Evolutionary conservation across 257 asterid genomes (phyloP).

Genomic region (Sherardia arvensis): DNA sequence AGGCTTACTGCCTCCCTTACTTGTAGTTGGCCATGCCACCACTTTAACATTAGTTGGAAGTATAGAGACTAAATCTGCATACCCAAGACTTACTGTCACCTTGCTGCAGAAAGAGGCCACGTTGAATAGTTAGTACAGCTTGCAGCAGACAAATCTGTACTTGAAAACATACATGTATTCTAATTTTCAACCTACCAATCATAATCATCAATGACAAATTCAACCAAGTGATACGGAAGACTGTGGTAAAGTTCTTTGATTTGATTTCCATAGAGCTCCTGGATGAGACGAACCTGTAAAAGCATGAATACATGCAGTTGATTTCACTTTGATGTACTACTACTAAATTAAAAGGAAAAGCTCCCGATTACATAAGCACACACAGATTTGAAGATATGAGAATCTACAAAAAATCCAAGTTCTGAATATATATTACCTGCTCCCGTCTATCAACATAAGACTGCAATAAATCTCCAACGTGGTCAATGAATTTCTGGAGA

Average conservation of each 20-base stretch:
- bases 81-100: conserved; percentile 73
- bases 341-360: not conserved
- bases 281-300: conserved; percentile 81
- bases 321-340: not conserved
- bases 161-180: not conserved
- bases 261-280: conserved; percentile 97
- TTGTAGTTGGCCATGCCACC: conserved; percentile 66
- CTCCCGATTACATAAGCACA: not conserved
- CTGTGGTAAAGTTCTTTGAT: conserved; percentile 81
- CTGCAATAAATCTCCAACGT: conserved; percentile 84
- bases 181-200: conserved; percentile 57
- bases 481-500: conserved; percentile 89
- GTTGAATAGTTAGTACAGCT: not conserved
- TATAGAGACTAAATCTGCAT: conserved; percentile 57
- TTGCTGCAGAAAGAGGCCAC: conserved; percentile 44
- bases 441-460: conserved; percentile 96
- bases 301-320: conserved; percentile 3
- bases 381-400: not conserved
- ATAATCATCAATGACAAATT: conserved; percentile 64
- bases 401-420: not conserved
- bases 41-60: conserved; percentile 78
- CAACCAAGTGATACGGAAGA: conserved; percentile 81
- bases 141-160: not conserved
- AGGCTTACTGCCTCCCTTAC: conserved; percentile 36
- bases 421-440: conserved; percentile 45